These are phyloP conservation scores for Xenoacremonium recifei DNA, from an alignment of 2,329 filamentous ascomycete species.

Conservation along the genomic window DNA sequence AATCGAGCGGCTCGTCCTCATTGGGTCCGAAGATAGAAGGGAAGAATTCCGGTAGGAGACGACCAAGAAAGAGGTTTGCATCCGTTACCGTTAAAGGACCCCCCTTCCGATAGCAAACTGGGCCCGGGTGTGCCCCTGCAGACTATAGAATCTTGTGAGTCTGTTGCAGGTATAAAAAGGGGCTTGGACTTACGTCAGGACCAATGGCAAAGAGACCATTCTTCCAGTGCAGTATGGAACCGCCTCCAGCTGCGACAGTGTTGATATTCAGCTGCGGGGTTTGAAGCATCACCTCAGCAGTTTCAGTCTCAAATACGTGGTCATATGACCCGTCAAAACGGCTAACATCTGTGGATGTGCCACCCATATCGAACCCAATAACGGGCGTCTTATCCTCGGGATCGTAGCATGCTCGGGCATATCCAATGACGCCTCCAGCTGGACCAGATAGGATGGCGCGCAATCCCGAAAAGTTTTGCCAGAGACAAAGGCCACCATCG, in stretches of 20 bases:
- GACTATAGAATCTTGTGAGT: slow-evolving; percentile 30
- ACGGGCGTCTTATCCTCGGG: slow-evolving; percentile 22
- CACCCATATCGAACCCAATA: slow-evolving; percentile 43
- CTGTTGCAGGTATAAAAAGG: no score
- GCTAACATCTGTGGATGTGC: slow-evolving; percentile 70
- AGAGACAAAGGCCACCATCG: slow-evolving; percentile 27
- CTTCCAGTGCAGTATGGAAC: slow-evolving; percentile 59
- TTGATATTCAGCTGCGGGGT: slow-evolving; percentile 74
- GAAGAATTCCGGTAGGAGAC: slow-evolving; percentile 60
- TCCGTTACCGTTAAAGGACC: slow-evolving; percentile 72
- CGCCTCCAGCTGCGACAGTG: slow-evolving; percentile 58
- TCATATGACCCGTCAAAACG: slow-evolving; percentile 68
- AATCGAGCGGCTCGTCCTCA: no score
- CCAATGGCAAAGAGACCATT: slow-evolving; percentile 72
- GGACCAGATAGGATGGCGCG: slow-evolving; percentile 25
- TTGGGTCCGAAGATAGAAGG: no score
- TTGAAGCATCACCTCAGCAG: slow-evolving; percentile 69
- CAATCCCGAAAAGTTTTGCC: slow-evolving; percentile 26
- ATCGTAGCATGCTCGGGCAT: slow-evolving; percentile 26
- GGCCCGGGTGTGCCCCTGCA: slow-evolving; percentile 69
- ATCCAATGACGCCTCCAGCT: slow-evolving; percentile 27
- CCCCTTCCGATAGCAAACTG: slow-evolving; percentile 69
- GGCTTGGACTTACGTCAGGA: slow-evolving; percentile 71
- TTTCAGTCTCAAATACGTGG: slow-evolving; percentile 70
- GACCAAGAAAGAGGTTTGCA: slow-evolving; percentile 67